Evolutionary conservation across 352 stramenopile species (phyloP), one percentile per base, ranked within the genome.

Genomic region (Phytophthora boehmeriae): DNA sequence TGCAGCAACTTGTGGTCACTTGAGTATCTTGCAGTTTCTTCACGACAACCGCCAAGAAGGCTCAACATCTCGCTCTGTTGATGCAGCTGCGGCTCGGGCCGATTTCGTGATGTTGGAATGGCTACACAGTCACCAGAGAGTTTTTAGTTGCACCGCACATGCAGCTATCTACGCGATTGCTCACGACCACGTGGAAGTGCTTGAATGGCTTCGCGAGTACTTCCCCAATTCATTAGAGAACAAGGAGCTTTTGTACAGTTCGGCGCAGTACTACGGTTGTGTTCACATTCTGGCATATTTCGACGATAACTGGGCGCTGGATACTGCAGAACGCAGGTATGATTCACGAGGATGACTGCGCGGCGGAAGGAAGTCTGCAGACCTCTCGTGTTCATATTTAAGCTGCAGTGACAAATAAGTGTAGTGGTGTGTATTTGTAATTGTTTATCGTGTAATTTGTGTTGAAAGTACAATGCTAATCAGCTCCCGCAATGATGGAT

Each of bases 1-100:
- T 2, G 59, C 64, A 16, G 64, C 59, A 58, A 47, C 52, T 36
- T 54, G 61, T 11, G 64, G 64, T 22, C 59, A 68, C 22, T 62
- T 68, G 27, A 49, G 68, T 0, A 36, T 69, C 35, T 39, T 73
- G 30, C 34, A 61, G 34, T 73, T 73, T 49, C 64, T 73, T 27
- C 35, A 73, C 25, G 23, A 50, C 4, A 66, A 59, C 8, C 64
- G 64, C 2, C 27, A 6, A 6, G 64, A 73, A 56, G 48, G 53
- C 16, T 69, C 32, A 39, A 61, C 65, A 16, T 32, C 38, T 8
- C 41, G 39, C 23, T 59, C 65, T 8, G 58, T 69, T 53, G 47
- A 65, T 41, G 44, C 42, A 35, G 59, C 52, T 16, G 53, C 59
- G 43, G 59, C 39, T 10, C 25, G 25, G 20, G 52, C 38, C 9